Conservation (phyloP, 1,284 basidiomycete genomes). For the Psilocybe mexicana region DNA sequence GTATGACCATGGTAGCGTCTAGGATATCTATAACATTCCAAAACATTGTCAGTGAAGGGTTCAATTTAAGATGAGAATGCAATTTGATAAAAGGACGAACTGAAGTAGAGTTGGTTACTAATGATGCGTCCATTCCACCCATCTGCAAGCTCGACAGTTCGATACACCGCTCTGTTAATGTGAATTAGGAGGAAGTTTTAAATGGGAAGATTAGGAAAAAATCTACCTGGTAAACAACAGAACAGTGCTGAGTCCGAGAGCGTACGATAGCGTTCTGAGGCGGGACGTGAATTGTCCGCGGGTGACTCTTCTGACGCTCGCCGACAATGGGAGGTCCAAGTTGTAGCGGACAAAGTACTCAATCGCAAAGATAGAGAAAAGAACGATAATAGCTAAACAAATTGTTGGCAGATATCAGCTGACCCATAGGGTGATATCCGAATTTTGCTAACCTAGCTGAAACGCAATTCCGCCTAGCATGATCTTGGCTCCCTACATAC, state of each 20-base stretch:
- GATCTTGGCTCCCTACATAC: constrained; percentile 34
- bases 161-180: constrained; percentile 38
- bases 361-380: constrained; percentile 32
- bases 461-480: constrained; percentile 60
- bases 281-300: constrained; percentile 25
- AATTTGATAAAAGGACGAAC: constrained; percentile 27
- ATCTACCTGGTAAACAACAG: constrained; percentile 38
- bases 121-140: constrained; percentile 45
- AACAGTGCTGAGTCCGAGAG: constrained; percentile 31
- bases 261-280: constrained; percentile 35
- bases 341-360: constrained; percentile 37
- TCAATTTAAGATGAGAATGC: not conserved
- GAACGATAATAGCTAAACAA: constrained; percentile 30
- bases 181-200: not conserved
- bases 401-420: not conserved
- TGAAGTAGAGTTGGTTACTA: constrained; percentile 49
- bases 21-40: constrained; percentile 44
- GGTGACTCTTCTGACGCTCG: not conserved
- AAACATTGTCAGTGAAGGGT: not conserved
- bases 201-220: not conserved
- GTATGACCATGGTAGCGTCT: constrained; percentile 60
- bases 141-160: constrained; percentile 48
- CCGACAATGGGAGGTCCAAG: not conserved
- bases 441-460: constrained; percentile 40
- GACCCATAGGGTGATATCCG: not conserved